A percentile compares a stretch with the other conserved stretches of the same genome.
These are phyloP conservation scores for Blastocrithidia nonstop DNA, from an alignment of 208 protist genomes.

Conservation along the genomic window DNA sequence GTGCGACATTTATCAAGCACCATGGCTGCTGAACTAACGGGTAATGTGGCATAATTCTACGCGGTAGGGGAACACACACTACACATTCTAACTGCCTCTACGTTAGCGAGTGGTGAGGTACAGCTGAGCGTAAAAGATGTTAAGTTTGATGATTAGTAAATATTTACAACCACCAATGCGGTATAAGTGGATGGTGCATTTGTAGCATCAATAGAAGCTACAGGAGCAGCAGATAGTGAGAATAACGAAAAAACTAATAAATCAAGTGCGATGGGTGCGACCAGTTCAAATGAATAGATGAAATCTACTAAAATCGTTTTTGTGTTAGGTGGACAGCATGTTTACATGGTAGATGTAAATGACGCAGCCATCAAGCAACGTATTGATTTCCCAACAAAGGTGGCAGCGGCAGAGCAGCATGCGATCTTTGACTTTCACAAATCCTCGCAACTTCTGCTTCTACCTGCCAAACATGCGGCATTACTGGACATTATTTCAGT, in stretches of 20 bases:
- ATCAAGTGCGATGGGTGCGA: too few relatives aligned
- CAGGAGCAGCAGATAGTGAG: conserved; percentile 1
- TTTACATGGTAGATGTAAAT: conserved; percentile 54
- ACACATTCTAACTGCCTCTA: conserved; percentile 36
- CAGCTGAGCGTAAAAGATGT: conserved; percentile 19
- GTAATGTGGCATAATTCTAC: too few relatives aligned
- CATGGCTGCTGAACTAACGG: too few relatives aligned
- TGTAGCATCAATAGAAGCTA: neutral
- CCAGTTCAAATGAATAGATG: too few relatives aligned
- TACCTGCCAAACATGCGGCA: conserved; percentile 51
- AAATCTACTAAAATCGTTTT: conserved; percentile 34
- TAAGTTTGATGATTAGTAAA: conserved; percentile 30
- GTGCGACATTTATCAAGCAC: too few relatives aligned
- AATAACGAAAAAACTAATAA: neutral
- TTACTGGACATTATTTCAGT: conserved; percentile 64
- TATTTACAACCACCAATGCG: neutral
- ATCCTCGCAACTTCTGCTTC: conserved; percentile 32
- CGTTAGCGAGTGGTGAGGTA: conserved; percentile 54
- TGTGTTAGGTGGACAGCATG: conserved; percentile 34
- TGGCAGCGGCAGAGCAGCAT: conserved; percentile 43
- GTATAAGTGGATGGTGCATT: neutral
- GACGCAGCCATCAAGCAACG: conserved; percentile 13
- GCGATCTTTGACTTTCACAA: conserved; percentile 53
- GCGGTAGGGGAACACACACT: conserved; percentile 50
- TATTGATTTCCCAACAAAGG: conserved; percentile 26